Evolutionary conservation across 1,139 yeast genomes (phyloP).

Genomic region (Candida glucosophila): DNA sequence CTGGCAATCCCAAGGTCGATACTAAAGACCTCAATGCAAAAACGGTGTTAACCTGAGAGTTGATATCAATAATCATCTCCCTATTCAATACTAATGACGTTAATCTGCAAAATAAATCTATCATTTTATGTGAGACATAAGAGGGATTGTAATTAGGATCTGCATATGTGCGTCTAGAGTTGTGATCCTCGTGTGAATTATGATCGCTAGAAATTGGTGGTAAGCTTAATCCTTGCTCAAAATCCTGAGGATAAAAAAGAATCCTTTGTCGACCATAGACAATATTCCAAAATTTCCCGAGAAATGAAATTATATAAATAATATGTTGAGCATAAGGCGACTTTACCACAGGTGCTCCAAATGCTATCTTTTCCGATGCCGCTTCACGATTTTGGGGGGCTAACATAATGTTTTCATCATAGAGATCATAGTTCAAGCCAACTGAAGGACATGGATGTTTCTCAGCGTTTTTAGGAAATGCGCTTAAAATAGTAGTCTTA

Average conservation of each 20-base stretch:
- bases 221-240: slow-evolving; percentile 41
- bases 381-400: slow-evolving; percentile 13
- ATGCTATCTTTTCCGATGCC: slow-evolving; percentile 17
- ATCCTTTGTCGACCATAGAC: slow-evolving; percentile 19
- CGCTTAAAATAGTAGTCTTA: slow-evolving; percentile 26
- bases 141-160: slow-evolving; percentile 7
- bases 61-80: slow-evolving; percentile 21
- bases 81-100: slow-evolving; percentile 33
- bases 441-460: slow-evolving; percentile 35
- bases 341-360: slow-evolving; percentile 20
- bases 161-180: neutral
- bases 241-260: slow-evolving; percentile 33
- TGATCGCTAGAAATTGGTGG: slow-evolving; percentile 8
- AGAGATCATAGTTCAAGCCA: slow-evolving; percentile 26
- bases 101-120: slow-evolving; percentile 24
- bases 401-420: slow-evolving; percentile 27
- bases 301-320: slow-evolving; percentile 31
- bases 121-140: slow-evolving; percentile 28
- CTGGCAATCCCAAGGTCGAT: slow-evolving; percentile 31
- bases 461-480: slow-evolving; percentile 21
- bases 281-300: slow-evolving; percentile 31
- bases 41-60: slow-evolving; percentile 24
- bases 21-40: slow-evolving; percentile 31
- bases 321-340: slow-evolving; percentile 41
- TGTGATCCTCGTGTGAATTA: neutral